Evolutionary conservation across 2,329 filamentous ascomycete species (phyloP).

Genomic region (Seiridium cupressi): DNA sequence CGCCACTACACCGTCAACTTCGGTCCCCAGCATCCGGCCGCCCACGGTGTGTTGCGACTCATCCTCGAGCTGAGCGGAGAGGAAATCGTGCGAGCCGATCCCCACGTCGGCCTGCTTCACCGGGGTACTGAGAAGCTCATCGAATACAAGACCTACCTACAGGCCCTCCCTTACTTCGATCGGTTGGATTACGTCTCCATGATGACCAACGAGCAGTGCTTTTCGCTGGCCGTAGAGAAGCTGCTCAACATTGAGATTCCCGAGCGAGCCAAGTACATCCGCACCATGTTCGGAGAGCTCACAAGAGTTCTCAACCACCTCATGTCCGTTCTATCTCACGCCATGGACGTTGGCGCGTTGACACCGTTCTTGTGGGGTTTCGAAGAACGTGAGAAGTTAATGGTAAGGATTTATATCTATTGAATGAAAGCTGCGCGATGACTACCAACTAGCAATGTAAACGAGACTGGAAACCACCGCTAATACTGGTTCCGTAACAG

Average conservation of each 20-base stretch:
- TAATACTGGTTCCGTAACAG: conserved; percentile 43
- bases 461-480: conserved; percentile 4
- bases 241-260: conserved; percentile 95
- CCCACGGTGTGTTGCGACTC: conserved; percentile 94
- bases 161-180: conserved; percentile 98
- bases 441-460: not conserved
- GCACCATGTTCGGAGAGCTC: conserved; percentile 92
- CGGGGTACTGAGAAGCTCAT: conserved; percentile 99
- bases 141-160: conserved; percentile 99
- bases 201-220: conserved; percentile 99
- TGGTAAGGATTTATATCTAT: conserved; percentile 65
- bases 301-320: conserved; percentile 94
- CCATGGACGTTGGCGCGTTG: conserved; percentile 97
- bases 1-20: conserved; percentile 99
- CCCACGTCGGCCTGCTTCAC: conserved; percentile 94
- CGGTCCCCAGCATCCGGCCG: conserved; percentile 95
- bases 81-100: conserved; percentile 94
- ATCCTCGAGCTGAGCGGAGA: conserved; percentile 98
- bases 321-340: conserved; percentile 96
- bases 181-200: conserved; percentile 98
- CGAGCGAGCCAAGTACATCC: conserved; percentile 93
- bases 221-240: conserved; percentile 94
- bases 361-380: conserved; percentile 99
- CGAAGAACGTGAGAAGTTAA: conserved; percentile 98
- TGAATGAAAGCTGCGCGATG: not conserved